phyloP scores from a whole-genome alignment of 495 filamentous ascomycete species.

The Hyaloscypha bicolor region DNA sequence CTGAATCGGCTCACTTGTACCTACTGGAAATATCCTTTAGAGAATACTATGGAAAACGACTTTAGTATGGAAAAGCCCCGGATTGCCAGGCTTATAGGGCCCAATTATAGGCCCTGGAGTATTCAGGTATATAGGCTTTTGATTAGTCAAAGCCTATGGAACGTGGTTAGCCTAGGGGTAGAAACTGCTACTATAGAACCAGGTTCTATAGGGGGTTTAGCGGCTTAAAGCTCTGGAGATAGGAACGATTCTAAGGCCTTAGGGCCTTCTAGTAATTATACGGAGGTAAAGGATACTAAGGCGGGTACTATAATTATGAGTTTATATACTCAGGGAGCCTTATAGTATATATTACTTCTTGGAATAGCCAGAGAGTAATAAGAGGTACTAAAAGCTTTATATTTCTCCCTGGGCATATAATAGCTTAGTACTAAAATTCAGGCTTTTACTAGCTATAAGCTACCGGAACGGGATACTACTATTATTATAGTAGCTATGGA shows the following conservation, averaged over 20 bases:
- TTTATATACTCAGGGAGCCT: neutral
- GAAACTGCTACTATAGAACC: neutral
- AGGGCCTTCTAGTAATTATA: neutral
- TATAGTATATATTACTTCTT: conserved; percentile 7
- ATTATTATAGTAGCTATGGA: neutral
- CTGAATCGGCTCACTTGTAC: neutral
- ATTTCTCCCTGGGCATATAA: conserved; percentile 7
- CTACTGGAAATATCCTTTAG: neutral
- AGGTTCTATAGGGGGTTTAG: too few species aligned
- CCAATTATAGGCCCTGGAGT: too few species aligned
- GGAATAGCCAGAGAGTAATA: conserved; percentile 9
- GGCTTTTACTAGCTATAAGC: conserved; percentile 7
- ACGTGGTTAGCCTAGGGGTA: conserved; percentile 2
- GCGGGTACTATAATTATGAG: conserved; percentile 11
- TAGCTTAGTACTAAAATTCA: conserved; percentile 6
- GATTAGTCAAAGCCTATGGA: neutral
- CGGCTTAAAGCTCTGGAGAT: neutral
- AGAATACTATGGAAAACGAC: neutral
- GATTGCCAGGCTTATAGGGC: too few species aligned
- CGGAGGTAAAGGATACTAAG: conserved; percentile 7
- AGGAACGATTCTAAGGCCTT: neutral
- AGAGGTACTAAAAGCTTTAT: neutral
- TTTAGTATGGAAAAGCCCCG: too few species aligned
- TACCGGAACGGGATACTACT: neutral
- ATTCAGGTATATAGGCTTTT: too few species aligned